Conservation (phyloP, 2,329 filamentous ascomycete genomes). For the Pseudogymnoascus sp. region DNA sequence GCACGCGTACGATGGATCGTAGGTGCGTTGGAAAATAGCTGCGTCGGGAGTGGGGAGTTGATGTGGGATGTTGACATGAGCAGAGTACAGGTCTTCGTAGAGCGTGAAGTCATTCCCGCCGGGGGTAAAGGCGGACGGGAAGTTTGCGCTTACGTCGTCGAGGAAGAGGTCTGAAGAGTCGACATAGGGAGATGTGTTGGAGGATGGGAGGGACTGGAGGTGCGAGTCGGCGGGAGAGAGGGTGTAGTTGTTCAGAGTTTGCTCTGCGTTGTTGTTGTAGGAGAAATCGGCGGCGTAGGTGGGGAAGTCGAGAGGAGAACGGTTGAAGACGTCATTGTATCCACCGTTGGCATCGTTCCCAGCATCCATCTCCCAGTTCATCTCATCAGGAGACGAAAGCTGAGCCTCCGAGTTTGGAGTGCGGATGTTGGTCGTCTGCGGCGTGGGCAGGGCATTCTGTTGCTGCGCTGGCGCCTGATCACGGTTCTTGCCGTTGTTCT, state of each 20-base stretch:
- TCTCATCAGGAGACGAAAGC: slow-evolving; percentile 23
- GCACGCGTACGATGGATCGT: slow-evolving; percentile 15
- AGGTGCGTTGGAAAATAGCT: slow-evolving; percentile 28
- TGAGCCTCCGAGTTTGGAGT: slow-evolving; percentile 48
- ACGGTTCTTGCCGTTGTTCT: slow-evolving; percentile 72
- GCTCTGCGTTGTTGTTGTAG: slow-evolving; percentile 1
- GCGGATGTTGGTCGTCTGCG: slow-evolving; percentile 45
- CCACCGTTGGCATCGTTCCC: slow-evolving; percentile 12
- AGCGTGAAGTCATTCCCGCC: slow-evolving; percentile 45
- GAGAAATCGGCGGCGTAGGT: neutral
- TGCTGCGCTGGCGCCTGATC: slow-evolving; percentile 39
- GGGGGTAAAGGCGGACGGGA: slow-evolving; percentile 35
- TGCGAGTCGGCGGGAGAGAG: slow-evolving; percentile 9
- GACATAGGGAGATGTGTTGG: slow-evolving; percentile 23
- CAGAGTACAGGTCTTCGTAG: slow-evolving; percentile 55
- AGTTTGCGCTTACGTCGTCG: slow-evolving; percentile 51
- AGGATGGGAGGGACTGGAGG: slow-evolving; percentile 15
- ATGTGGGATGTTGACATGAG: slow-evolving; percentile 31
- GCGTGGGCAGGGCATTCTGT: slow-evolving; percentile 46
- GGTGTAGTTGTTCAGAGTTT: neutral
- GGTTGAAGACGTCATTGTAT: slow-evolving; percentile 29
- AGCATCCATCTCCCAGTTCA: slow-evolving; percentile 18
- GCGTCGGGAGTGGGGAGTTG: slow-evolving; percentile 45
- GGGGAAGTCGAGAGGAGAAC: slow-evolving; percentile 38
- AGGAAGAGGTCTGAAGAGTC: slow-evolving; percentile 34